Conservation (phyloP, 1,139 yeast species). For the Yamadazyma blattariae region DNA sequence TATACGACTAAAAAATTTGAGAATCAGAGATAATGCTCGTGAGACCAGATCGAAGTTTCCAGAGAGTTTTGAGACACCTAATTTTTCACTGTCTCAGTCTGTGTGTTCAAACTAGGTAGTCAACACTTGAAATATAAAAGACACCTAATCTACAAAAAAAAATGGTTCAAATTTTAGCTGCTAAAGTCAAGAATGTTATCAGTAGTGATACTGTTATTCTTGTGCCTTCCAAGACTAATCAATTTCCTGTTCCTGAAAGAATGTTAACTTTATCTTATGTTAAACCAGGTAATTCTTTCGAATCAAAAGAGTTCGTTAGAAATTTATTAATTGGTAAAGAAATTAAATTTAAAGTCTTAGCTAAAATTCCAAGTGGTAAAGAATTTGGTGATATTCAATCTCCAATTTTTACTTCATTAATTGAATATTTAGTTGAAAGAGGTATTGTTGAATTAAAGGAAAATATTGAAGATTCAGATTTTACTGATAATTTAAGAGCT, state of each 20-base stretch:
- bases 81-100: too few relatives aligned
- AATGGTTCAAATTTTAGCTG: constrained; percentile 17
- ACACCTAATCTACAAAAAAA: too few relatives aligned
- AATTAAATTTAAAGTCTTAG: constrained; percentile 56
- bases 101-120: too few relatives aligned
- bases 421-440: constrained; percentile 52
- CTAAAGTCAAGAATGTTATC: constrained; percentile 66
- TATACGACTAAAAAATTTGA: too few relatives aligned
- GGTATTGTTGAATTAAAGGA: constrained; percentile 68
- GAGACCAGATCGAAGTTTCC: neutral
- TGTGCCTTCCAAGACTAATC: constrained; percentile 48
- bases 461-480: constrained; percentile 41
- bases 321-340: constrained; percentile 67
- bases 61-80: neutral
- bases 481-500: constrained; percentile 20
- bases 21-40: too few relatives aligned
- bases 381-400: constrained; percentile 74
- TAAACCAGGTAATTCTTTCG: constrained; percentile 48
- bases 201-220: constrained; percentile 76
- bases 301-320: constrained; percentile 61
- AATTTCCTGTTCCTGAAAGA: constrained; percentile 55
- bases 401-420: constrained; percentile 61
- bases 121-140: too few relatives aligned
- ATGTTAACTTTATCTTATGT: constrained; percentile 62
- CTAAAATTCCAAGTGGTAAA: constrained; percentile 51